Conservation (phyloP, 306 rosid genomes). For the Ceratonia siliqua region DNA sequence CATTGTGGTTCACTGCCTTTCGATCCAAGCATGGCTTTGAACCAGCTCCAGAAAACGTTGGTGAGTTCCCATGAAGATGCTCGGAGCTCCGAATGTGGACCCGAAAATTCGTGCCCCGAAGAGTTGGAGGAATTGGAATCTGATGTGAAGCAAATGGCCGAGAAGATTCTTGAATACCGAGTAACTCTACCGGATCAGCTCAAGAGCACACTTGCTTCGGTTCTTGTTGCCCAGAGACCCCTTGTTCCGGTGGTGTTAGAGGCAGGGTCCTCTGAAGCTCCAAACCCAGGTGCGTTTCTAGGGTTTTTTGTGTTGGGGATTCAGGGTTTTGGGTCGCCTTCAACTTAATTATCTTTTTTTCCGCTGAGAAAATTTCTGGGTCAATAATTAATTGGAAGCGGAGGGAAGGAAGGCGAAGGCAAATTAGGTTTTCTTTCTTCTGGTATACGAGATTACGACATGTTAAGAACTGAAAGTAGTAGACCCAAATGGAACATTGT, state of each 20-base stretch:
- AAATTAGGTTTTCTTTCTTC: not conserved
- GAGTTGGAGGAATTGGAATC: conserved; percentile 51
- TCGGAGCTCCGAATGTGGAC: conserved; percentile 37
- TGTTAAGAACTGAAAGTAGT: not conserved
- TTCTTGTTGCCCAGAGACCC: conserved; percentile 62
- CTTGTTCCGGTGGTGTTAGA: conserved; percentile 33
- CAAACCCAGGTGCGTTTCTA: conserved; percentile 29
- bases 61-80: conserved; percentile 26
- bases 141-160: conserved; percentile 61
- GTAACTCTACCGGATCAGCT: conserved; percentile 66
- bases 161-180: conserved; percentile 60
- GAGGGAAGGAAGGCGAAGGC: not conserved
- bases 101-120: not conserved
- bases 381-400: too few relatives aligned
- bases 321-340: not conserved
- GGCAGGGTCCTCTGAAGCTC: conserved; percentile 32
- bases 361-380: not conserved
- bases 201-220: conserved; percentile 49
- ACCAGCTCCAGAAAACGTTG: not conserved
- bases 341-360: not conserved
- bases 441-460: not conserved
- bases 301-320: conserved; percentile 17
- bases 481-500: not conserved
- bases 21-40: conserved; percentile 38
- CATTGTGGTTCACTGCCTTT: not conserved